Evolutionary conservation across 1,139 yeast genomes (phyloP).

Genomic region (Kodamaea plutei): DNA sequence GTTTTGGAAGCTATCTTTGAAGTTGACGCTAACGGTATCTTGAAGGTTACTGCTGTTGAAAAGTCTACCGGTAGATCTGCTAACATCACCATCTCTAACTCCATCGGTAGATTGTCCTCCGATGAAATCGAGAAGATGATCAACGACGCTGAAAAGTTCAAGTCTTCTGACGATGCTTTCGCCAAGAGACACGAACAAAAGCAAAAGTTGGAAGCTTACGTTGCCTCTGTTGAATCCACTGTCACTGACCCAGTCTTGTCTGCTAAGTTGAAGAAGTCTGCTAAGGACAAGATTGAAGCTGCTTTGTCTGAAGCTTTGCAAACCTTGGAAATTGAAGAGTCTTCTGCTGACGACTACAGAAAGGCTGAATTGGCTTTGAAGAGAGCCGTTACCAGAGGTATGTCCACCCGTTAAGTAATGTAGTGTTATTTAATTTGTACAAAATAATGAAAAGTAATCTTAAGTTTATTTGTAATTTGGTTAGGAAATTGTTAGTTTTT

Average conservation of each 20-base stretch:
- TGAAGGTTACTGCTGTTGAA: constrained; percentile 99
- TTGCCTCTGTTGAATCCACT: constrained; percentile 94
- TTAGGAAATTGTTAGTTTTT: no score
- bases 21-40: constrained; percentile 99
- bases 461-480: no score
- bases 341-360: constrained; percentile 95
- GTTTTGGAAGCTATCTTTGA: constrained; percentile 99
- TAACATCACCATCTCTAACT: constrained; percentile 99
- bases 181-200: constrained; percentile 99
- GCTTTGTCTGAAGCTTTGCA: constrained; percentile 98
- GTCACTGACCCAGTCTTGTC: constrained; percentile 98
- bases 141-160: constrained; percentile 97
- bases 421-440: constrained; percentile 16
- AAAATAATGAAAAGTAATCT: constrained; percentile 18
- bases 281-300: constrained; percentile 96
- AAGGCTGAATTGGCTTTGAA: constrained; percentile 98
- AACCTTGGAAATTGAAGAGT: constrained; percentile 95
- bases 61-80: constrained; percentile 99
- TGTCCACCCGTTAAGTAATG: constrained; percentile 86
- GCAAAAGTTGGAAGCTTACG: constrained; percentile 99
- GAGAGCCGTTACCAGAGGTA: constrained; percentile 99
- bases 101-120: constrained; percentile 97
- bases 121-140: constrained; percentile 99
- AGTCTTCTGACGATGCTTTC: constrained; percentile 98
- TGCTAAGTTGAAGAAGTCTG: constrained; percentile 96